Conservation (phyloP, 441 rosid species). For the Croton laevigatus region DNA sequence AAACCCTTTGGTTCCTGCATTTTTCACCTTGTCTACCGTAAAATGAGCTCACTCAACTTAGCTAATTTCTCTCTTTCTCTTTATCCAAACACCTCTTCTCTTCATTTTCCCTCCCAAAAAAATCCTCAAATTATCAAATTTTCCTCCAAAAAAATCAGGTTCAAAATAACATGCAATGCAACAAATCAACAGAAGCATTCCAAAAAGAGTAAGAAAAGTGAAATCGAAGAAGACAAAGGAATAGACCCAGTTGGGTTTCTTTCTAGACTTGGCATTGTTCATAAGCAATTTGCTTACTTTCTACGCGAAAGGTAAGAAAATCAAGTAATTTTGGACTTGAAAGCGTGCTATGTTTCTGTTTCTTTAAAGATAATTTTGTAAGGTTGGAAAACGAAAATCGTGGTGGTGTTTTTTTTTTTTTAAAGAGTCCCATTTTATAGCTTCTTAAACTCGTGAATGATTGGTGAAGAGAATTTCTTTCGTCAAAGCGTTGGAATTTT, state of each 20-base stretch:
- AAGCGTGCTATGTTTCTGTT: neutral
- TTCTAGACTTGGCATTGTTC: constrained; percentile 62
- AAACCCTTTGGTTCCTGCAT: constrained; percentile 17
- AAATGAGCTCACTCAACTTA: constrained; percentile 40
- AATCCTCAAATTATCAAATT: constrained; percentile 27
- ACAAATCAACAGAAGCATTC: constrained; percentile 30
- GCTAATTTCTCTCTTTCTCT: constrained; percentile 27
- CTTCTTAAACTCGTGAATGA: neutral
- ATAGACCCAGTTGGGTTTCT: constrained; percentile 72
- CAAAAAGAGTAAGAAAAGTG: constrained; percentile 33
- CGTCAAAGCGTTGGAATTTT: neutral
- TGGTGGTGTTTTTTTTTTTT: neutral
- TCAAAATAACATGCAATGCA: constrained; percentile 37
- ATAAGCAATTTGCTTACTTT: constrained; percentile 76
- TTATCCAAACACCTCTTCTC: constrained; percentile 24
- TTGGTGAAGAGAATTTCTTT: neutral
- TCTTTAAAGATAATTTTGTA: neutral
- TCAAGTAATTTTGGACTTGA: neutral
- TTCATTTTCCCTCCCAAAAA: constrained; percentile 25
- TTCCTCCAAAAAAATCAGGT: constrained; percentile 26
- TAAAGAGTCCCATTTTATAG: neutral
- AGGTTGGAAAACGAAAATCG: neutral
- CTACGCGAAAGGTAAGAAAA: constrained; percentile 81
- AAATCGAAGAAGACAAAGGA: constrained; percentile 40
- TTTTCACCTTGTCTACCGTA: neutral